Base-by-base conservation (phyloP, 306 rosid genomes). In the Glycyrrhiza uralensis region DNA sequence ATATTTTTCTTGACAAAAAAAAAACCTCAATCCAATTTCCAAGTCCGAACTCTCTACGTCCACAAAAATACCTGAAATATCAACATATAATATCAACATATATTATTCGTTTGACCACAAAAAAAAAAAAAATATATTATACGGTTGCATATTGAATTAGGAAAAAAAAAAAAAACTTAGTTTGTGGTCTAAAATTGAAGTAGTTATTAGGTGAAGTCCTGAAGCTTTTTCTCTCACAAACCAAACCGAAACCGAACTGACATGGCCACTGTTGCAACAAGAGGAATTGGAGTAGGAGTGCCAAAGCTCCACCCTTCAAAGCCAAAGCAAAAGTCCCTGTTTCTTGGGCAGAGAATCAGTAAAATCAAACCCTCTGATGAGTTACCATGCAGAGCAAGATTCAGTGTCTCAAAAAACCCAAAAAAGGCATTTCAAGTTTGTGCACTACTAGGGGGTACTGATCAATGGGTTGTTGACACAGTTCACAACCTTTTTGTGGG, bases 401-500 rank as follows among this genome's bases (percentile, higher is more conserved):
- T 69, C n/a, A 36, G 64, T 32, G 18, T 74, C 54, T 71, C 92
- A 70, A 78, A 64, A 70, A 78, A 64, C 55, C 81, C 82, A 6
- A 86, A 59, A 35, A n/a, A n/a, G n/a, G 66, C 63, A 6, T 26
- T 77, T 1, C 35, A 68, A 12, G 84, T 71, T 19, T 79, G 59
- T 2, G 83, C 90, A 0, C 39, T 81, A n/a, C n/a, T n/a, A n/a
- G n/a, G n/a, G 4, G n/a, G 45, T 17, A 86, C 89, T 9, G 81
- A 72, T 9, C 91, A 85, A 74, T 79, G 86, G 80, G 30, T 87
- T 56, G 30, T 87, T 56, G 83, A 89, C 4, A 74, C 82, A 71
- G 71, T 83, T 67, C 90, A 80, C 42, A 74, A 82, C 76, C 84
- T 89, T 0, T 89, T 94, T 72, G 72, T 94, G 46, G 97, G 94